Evolutionary conservation across 2,329 filamentous ascomycete species (phyloP), one percentile per base, ranked within the genome.

Genomic region (Aspergillus fijiensis): DNA sequence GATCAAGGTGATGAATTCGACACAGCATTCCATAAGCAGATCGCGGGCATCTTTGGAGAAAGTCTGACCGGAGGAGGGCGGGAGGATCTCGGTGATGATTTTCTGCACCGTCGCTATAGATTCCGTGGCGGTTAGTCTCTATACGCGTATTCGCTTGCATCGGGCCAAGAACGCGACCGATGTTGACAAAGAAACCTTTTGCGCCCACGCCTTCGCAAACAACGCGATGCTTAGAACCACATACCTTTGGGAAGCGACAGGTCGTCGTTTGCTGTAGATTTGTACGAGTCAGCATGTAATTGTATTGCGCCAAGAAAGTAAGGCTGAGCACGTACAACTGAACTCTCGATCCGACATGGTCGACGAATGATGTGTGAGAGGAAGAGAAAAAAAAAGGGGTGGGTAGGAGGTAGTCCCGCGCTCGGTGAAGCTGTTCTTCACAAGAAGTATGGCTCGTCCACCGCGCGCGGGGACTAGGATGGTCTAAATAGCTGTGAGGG

Each of bases 1-100:
- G 69, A 99, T 90, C 71, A 99, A 86, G 19, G 95, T 98, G 77
- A 99, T 97, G 77, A 99, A 99, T 77, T 99, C 95, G 71, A 99
- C 94, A 73, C 95, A 99, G 80, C 95, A 98, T 81, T 98, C 95
- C 71, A 99, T 99, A 55, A 99, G 84, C 2, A 98, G 84, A 73
- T 99, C 95, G 61, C 95, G 89, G 12, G 94, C 93, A 70, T 99
- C 95, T 76, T 96, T 97, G 49, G 93, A 91, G 74, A 98, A 98
- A 1, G 90, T 89, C 63, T 96, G 85, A 54, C 92, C 91, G 19
- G 84, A 84, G 52, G 89, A 86, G 0, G 89, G 80, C 1, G 92
- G 88, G 1, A 99, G 85, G 70, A 99, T 97, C 76, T 99, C 95
- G 60, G 89, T 89, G 68, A 99, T 94, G 66, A 99, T 99, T 79